Evolutionary conservation across 371 early-diverging fungal species (phyloP).

Genomic region (Blyttiomyces sp.): DNA sequence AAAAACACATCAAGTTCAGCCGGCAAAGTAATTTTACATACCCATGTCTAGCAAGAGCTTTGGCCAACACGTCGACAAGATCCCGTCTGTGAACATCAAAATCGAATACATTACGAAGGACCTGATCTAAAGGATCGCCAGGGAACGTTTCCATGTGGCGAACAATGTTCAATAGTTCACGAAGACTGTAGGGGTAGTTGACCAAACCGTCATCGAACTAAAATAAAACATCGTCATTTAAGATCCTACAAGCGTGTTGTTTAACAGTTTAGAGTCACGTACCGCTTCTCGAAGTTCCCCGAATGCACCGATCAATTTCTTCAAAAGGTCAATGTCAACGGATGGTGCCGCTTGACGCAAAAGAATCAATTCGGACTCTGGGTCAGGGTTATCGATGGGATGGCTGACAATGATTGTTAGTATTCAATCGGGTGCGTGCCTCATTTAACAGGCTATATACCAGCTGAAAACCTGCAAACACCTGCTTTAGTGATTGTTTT

Average conservation of each 20-base stretch:
- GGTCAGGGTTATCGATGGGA: conserved; percentile 80
- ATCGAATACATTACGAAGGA: conserved; percentile 79
- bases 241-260: no score
- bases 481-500: neutral
- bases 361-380: conserved; percentile 61
- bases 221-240: neutral
- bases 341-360: conserved; percentile 69
- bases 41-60: conserved; percentile 23
- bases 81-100: conserved; percentile 64
- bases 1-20: no score
- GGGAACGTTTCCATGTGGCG: conserved; percentile 72
- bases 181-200: conserved; percentile 80
- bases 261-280: no score
- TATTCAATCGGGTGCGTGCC: neutral
- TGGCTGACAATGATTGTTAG: conserved; percentile 30
- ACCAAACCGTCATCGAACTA: conserved; percentile 72
- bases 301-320: conserved; percentile 67
- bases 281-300: conserved; percentile 64
- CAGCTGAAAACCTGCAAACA: neutral
- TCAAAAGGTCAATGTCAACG: conserved; percentile 62
- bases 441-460: neutral
- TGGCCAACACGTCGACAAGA: neutral
- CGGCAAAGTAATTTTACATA: no score
- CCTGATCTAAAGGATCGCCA: conserved; percentile 67
- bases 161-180: conserved; percentile 78